Conservation (phyloP, 164 flowering plant species). For the Sedum album region DNA sequence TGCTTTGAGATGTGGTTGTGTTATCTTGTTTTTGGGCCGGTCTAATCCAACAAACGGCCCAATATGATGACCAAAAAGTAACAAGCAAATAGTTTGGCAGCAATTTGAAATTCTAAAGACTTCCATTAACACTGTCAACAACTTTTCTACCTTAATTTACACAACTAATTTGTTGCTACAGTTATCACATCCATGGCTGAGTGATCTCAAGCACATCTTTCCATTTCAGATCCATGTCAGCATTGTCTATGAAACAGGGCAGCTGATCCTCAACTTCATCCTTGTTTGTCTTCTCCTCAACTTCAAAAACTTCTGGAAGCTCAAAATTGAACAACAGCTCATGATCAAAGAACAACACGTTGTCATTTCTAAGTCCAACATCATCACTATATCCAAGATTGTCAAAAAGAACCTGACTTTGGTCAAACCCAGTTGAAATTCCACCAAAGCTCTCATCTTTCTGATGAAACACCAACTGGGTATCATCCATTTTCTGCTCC, state of each 20-base stretch:
- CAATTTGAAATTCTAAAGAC: too few species aligned
- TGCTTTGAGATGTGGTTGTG: too few species aligned
- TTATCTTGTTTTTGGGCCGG: too few species aligned
- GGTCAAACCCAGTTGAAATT: neutral
- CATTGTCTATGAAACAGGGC: neutral
- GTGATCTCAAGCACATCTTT: neutral
- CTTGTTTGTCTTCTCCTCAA: neutral
- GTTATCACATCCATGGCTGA: neutral
- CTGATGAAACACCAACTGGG: neutral
- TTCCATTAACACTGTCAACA: too few species aligned
- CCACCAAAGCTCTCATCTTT: conserved; percentile 4
- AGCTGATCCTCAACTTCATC: neutral
- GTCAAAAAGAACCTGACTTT: neutral
- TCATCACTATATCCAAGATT: neutral
- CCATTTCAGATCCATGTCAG: neutral
- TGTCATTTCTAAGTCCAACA: neutral
- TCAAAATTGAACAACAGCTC: conserved; percentile 1
- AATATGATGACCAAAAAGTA: too few species aligned
- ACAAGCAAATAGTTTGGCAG: too few species aligned
- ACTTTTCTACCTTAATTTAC: too few species aligned
- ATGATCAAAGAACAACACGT: neutral
- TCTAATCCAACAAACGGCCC: too few species aligned
- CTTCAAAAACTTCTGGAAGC: neutral
- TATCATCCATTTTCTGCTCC: neutral
- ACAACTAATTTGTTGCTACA: too few species aligned